Conservation (phyloP, 2,329 filamentous ascomycete genomes). For the Penicillium concentricum region DNA sequence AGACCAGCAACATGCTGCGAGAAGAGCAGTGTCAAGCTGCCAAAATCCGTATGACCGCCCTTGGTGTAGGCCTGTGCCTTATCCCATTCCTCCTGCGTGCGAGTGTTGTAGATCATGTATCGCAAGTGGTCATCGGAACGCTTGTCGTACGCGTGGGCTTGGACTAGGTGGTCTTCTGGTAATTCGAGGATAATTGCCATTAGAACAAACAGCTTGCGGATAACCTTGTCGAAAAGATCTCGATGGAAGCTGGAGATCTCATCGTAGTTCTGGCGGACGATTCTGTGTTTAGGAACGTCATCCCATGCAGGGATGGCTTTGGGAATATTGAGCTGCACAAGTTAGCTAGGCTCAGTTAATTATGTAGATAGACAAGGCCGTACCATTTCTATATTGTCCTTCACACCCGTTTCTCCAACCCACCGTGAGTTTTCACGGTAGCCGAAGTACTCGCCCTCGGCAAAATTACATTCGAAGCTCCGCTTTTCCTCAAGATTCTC, state of each 20-base stretch:
- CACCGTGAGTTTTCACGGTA: conserved; percentile 35
- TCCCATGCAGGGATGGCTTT: conserved; percentile 30
- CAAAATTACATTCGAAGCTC: conserved; percentile 31
- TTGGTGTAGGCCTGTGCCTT: conserved; percentile 45
- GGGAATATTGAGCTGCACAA: conserved; percentile 30
- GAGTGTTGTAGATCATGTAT: conserved; percentile 59
- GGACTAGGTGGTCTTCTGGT: conserved; percentile 56
- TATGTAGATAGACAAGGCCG: neutral
- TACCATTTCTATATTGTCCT: conserved; percentile 40
- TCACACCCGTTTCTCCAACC: conserved; percentile 39
- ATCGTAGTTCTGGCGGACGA: conserved; percentile 51
- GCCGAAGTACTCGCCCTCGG: conserved; percentile 34
- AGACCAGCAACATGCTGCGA: conserved; percentile 57
- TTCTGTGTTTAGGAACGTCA: conserved; percentile 29
- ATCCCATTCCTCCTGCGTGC: conserved; percentile 49
- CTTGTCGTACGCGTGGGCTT: conserved; percentile 57
- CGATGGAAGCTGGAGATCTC: conserved; percentile 59
- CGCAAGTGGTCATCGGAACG: conserved; percentile 59
- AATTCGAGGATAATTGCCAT: conserved; percentile 62
- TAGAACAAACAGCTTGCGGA: conserved; percentile 55
- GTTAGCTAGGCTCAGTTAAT: neutral
- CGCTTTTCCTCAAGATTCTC: conserved; percentile 26
- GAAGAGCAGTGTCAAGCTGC: conserved; percentile 57
- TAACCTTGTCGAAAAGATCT: conserved; percentile 54
- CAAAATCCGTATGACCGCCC: conserved; percentile 58